Evolutionary conservation across 2,329 filamentous ascomycete genomes (phyloP).

Genomic region (Neurospora sp.): DNA sequence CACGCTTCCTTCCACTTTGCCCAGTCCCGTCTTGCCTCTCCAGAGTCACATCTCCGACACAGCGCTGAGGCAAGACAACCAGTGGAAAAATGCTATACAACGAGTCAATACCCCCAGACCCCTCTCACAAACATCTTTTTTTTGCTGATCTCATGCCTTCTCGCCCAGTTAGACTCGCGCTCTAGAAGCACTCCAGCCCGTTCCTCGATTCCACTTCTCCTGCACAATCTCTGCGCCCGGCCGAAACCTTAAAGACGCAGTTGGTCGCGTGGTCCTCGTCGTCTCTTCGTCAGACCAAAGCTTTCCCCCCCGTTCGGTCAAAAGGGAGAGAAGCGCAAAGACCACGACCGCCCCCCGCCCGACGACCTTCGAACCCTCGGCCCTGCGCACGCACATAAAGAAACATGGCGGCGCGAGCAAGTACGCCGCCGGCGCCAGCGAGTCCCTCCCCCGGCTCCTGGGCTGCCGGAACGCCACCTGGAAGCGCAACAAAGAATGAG

Average conservation of each 20-base stretch:
- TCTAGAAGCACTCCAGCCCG: not conserved
- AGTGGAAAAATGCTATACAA: not conserved
- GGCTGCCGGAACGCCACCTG: not conserved
- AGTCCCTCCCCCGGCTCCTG: not conserved
- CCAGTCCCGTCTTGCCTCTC: not conserved
- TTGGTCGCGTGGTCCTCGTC: not conserved
- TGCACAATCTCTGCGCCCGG: not conserved
- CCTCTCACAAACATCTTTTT: not conserved
- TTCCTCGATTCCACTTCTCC: not conserved
- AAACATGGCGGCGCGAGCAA: not conserved
- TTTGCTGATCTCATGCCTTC: not conserved
- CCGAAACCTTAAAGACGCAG: not conserved
- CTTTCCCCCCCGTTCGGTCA: not conserved
- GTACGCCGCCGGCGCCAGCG: not conserved
- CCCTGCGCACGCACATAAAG: not conserved
- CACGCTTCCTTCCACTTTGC: not conserved
- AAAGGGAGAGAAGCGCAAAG: not conserved
- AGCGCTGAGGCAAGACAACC: not conserved
- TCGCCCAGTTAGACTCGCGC: not conserved
- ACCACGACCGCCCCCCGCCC: not conserved
- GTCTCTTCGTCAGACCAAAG: not conserved
- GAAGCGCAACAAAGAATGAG: not conserved
- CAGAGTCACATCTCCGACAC: not conserved
- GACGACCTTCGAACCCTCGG: not conserved
- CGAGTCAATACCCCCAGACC: not conserved